phyloP scores from a whole-genome alignment of 139 green algal species.

The Ulvella scutata region DNA sequence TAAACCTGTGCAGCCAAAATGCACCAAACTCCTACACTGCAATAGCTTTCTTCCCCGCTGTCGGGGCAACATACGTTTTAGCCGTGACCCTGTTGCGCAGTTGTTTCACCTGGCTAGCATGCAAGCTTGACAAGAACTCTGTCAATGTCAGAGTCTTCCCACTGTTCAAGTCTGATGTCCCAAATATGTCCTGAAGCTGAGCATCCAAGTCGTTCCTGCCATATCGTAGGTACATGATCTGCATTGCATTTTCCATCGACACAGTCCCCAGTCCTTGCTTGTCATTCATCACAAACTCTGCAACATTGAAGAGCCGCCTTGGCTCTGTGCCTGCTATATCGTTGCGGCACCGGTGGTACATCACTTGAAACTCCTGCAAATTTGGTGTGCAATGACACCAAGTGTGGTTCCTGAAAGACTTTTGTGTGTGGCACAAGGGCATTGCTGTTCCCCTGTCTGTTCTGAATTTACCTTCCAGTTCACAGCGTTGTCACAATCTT shows the following conservation, averaged over 20 bases:
- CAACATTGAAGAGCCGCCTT: constrained; percentile 78
- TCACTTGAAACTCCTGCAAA: constrained; percentile 71
- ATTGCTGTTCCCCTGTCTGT: too few relatives aligned
- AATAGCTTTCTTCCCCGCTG: background rate
- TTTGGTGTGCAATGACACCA: constrained; percentile 27
- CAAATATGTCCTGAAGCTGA: constrained; percentile 84
- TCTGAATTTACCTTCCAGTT: constrained; percentile 13
- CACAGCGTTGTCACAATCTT: constrained; percentile 72
- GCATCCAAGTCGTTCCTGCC: constrained; percentile 52
- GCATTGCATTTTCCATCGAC: constrained; percentile 62
- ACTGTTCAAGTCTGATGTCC: constrained; percentile 72
- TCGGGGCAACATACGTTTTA: background rate
- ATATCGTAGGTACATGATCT: constrained; percentile 84
- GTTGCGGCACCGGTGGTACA: constrained; percentile 68
- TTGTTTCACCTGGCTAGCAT: constrained; percentile 51
- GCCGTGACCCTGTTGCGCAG: constrained; percentile 22
- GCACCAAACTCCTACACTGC: background rate
- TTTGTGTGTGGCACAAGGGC: too few relatives aligned
- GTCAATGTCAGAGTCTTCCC: constrained; percentile 72
- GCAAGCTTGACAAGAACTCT: constrained; percentile 72
- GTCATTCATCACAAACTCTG: constrained; percentile 90
- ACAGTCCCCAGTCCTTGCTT: constrained; percentile 52
- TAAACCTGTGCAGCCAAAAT: constrained; percentile 3
- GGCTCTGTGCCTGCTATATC: constrained; percentile 77
- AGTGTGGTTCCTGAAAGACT: too few relatives aligned